Evolutionary conservation across 2,329 filamentous ascomycete genomes (phyloP), one percentile per base, ranked within the genome.

Genomic region (Diaporthe humulicola): DNA sequence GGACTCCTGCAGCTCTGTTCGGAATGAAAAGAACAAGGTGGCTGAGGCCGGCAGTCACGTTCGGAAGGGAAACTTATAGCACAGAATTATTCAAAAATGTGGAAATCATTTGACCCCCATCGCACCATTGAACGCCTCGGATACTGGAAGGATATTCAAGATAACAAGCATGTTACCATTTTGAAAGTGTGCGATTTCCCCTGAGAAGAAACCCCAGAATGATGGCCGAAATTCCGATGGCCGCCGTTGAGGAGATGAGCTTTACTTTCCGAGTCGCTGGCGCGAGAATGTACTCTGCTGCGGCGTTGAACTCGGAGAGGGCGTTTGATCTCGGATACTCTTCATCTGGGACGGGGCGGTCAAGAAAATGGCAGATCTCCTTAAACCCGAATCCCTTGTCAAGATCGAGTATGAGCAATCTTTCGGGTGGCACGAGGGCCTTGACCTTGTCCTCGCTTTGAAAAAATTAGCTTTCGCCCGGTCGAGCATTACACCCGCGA

Each of bases 321-420:
- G 61, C 61, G 28, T 67, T 67, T 2, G 61, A 67, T 48, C 61
- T 42, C 10, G 61, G 61, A 15, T 67, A 67, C 42, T 67, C 61
- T 1, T 67, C 61, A 45, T 67, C 61, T 25, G 61, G 61, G 8
- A 67, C 17, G 14, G 61, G 61, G 7, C 10, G 22, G n/a, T 67
- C 61, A 40, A 67, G 40, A 48, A 48, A 48, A 17, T 67, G 40
- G 61, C 61, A 67, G 15, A 67, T 67, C 22, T 67, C 61, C 40
- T 67, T 67, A 28, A 67, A 67, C 14, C 61, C 61, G n/a, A 67
- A 67, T 7, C 61, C 61, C 28, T 67, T 67, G 12, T 67, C 28
- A 33, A 67, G 61, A 30, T 67, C 61, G 38, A 67, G 61, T 25
- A 67, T 52, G 36, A 67, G 40, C 42, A 67, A 33, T 67, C 61